Base-by-base conservation (phyloP, 345 rosid species). In the Cardiospermum halicacabum region DNA sequence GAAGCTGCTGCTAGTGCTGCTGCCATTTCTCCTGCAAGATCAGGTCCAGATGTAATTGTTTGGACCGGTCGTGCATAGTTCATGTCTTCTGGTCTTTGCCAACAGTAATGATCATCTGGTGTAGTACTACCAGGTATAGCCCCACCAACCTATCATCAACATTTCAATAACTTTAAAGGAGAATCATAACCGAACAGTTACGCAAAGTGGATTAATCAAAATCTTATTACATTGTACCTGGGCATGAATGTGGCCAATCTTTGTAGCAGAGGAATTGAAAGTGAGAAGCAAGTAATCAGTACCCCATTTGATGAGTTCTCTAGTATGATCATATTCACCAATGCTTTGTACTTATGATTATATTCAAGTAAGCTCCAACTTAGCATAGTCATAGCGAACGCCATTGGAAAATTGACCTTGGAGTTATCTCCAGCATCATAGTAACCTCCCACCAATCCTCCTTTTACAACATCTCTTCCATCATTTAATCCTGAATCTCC, bases 351-450 rank as follows among this genome's bases (percentile, higher is more conserved):
- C 62, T 92, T 92, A 60, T 87, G 85, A 13, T 56, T 72, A 81
- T 92, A 92, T 66, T 92, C 96, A 64, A 92, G 82, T 7, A 85
- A 78, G 69, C 98, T 92, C 98, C 98, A 92, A 72, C 98, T 92
- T 28, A 92, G 75, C 96, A 92, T 83, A 9, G 96, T 87, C 88
- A 89, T 89, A 57, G 95, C 70, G 63, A 74, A 92, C 21, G 96
- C 80, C 96, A 89, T 87, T 12, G 96, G 98, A 69, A 92, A 89
- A 76, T 92, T 82, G 73, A 85, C 89, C 79, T 92, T 92, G 37
- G 25, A 61, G 54, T 81, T 87, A 63, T 83, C 92, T 65, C 98
- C 96, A 0, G 92, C 98, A 31, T 92, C 96, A 55, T 92, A 92
- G 45, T 87, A 92, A 0, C 98, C 98, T 43, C 98, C 96, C 5